Evolutionary conservation across 2,329 filamentous ascomycete genomes (phyloP), one percentile per base, ranked within the genome.

Genomic region (Stagonosporopsis cucurbitacearum): DNA sequence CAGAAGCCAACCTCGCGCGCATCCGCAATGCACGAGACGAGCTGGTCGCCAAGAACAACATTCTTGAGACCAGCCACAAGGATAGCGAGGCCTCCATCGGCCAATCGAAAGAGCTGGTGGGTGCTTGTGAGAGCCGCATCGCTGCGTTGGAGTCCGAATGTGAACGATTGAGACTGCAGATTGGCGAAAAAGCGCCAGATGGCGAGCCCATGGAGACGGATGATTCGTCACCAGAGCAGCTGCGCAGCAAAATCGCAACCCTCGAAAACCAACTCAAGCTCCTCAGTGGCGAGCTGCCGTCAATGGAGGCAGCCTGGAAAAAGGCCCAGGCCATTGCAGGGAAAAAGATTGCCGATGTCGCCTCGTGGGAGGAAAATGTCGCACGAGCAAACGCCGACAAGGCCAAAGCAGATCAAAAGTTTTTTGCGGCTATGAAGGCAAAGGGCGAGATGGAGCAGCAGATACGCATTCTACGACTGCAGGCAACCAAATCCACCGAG

Each of bases 321-420:
- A 94, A 93, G 75, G 90, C 93, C 48, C 91, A 93, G 71, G 87
- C 87, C 20, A 77, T 96, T 54, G 92, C 92, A 7, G 88, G 89
- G 47, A 94, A 92, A 79, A 98, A 96, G 76, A 87, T 96, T 30
- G 84, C 89, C 67, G 92, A 96, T 59, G 86, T 90, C 48, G 80
- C 82, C 6, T 81, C 84, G 4, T 80, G 92, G 70, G 93, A 98
- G 77, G 92, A 96, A 53, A 90, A 89, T 59, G 81, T 94, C 33
- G 79, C 86, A 17, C 81, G 90, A 22, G 79, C 96, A 19, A 86
- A 86, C 36, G 91, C 92, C 0, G 92, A 99, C 77, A 99, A 99
- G 79, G 88, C 89, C 62, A 98, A 97, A 76, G 94, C 94, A 1
- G 95, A 99, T 70, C 94, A 98, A 71, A 98, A 98, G 77, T 99